These are phyloP conservation scores for Nakaseomyces uthaithaninus DNA, from an alignment of 1,139 yeast species.

Conservation along the genomic window DNA sequence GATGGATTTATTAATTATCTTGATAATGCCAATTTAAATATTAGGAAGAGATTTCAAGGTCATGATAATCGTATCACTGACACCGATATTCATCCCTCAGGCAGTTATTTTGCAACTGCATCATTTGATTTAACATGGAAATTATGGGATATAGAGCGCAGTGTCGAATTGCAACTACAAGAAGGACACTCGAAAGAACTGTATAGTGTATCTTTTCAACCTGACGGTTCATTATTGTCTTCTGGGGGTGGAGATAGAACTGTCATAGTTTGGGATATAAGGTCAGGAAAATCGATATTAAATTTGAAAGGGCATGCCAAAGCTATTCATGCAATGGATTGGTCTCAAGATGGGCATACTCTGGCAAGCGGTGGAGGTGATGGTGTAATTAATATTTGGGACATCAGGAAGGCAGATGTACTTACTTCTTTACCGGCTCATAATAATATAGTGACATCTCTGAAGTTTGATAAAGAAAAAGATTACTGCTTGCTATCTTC, in stretches of 20 bases:
- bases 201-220: slow-evolving; percentile 54
- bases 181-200: slow-evolving; percentile 85
- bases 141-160: slow-evolving; percentile 62
- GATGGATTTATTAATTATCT: slow-evolving; percentile 52
- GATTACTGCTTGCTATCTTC: slow-evolving; percentile 52
- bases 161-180: slow-evolving; percentile 46
- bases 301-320: slow-evolving; percentile 59
- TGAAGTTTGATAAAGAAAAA: slow-evolving; percentile 42
- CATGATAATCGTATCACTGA: slow-evolving; percentile 52
- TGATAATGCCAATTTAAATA: slow-evolving; percentile 25
- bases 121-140: slow-evolving; percentile 89
- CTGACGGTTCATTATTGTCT: slow-evolving; percentile 69
- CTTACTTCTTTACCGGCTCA: slow-evolving; percentile 64
- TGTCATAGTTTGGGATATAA: slow-evolving; percentile 74
- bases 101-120: slow-evolving; percentile 52
- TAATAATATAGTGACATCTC: slow-evolving; percentile 60
- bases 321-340: slow-evolving; percentile 63
- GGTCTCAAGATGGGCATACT: slow-evolving; percentile 70
- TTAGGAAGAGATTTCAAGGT: slow-evolving; percentile 31
- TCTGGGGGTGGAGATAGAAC: slow-evolving; percentile 78
- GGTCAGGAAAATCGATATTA: slow-evolving; percentile 64
- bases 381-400: slow-evolving; percentile 79
- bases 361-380: slow-evolving; percentile 84
- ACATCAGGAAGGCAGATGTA: slow-evolving; percentile 48
- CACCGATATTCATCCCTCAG: slow-evolving; percentile 60